A percentile compares a stretch with the other conserved stretches of the same genome.
Evolutionary conservation across 495 filamentous ascomycete species (phyloP).

Genomic region (Neurospora sp.): DNA sequence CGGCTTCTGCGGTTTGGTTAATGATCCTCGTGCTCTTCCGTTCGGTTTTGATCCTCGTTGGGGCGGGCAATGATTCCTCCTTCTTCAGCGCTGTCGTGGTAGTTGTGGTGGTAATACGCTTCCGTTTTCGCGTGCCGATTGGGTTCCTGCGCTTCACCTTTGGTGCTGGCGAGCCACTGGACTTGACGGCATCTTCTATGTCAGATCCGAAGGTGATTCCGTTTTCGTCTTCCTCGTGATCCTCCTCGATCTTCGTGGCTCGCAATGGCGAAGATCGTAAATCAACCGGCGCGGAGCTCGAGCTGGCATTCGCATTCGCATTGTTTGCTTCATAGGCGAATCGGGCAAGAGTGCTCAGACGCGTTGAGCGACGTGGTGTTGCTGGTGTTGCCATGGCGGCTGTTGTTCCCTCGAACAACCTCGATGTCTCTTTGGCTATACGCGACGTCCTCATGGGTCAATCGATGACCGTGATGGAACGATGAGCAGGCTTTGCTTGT

Average conservation of each 20-base stretch:
- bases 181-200: slow-evolving; percentile 53
- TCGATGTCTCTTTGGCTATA: slow-evolving; percentile 48
- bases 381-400: slow-evolving; percentile 15
- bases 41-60: slow-evolving; percentile 1
- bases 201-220: slow-evolving; percentile 31
- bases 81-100: slow-evolving; percentile 7
- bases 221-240: slow-evolving; percentile 9
- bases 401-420: slow-evolving; percentile 16
- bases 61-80: not conserved
- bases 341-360: slow-evolving; percentile 29
- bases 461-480: not conserved
- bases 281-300: slow-evolving; percentile 6
- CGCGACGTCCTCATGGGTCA: slow-evolving; percentile 51
- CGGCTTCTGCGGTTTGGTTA: slow-evolving; percentile 7
- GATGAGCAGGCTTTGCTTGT: not conserved
- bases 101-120: slow-evolving; percentile 27
- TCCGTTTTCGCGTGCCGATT: slow-evolving; percentile 38
- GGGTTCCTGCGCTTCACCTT: not conserved
- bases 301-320: slow-evolving; percentile 19
- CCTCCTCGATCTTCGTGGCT: slow-evolving; percentile 17
- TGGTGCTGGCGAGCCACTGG: not conserved
- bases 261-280: not conserved
- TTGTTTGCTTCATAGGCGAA: slow-evolving; percentile 27
- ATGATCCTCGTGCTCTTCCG: slow-evolving; percentile 7
- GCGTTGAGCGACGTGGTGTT: slow-evolving; percentile 35